Evolutionary conservation across 495 filamentous ascomycete genomes (phyloP), one percentile per base, ranked within the genome.

Genomic region (Hypoxylon cercidicola): DNA sequence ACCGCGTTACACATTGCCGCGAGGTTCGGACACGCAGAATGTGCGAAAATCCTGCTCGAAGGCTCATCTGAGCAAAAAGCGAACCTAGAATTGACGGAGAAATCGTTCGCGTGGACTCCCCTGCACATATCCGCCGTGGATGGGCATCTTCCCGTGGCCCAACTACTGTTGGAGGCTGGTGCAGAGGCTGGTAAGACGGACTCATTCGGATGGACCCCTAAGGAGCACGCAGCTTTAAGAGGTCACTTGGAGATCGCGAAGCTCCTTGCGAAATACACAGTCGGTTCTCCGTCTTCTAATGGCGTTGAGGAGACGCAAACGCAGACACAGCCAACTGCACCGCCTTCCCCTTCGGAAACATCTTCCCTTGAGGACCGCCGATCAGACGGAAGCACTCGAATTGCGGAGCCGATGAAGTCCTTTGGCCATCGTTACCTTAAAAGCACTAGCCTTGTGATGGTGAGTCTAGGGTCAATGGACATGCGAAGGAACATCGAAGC

Each of bases 351-450:
- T 1, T 76, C 82, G 4, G 84, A 84, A 23, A 76, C 85, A 7
- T 78, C 80, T 1, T 85, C 82, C 0, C 73, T 85, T 43, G 81
- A 77, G 34, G 82, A 82, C 28, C 72, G 80, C 47, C 77, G 77
- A 10, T 82, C 82, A 1, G 76, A 77, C n/a, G 74, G 70, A 8
- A 74, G 62, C 39, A 60, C 64, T 39, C 79, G 85, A 45, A 72
- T 77, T 11, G 72, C 86, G 20, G 91, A 96, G 46, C 89, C 92
- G 43, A 85, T 97, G 60, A 98, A 98, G 75, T 90, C 93, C 18
- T 99, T 97, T 78, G 95, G 95, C 55, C 95, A 98, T 79, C 85
- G 94, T 47, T 99, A 97, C 78, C 88, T 99, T 52, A 95, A 87
- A 37, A 87, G 93, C 46, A 88, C 94, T 66, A 89, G 89, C 60